phyloP scores from a whole-genome alignment of 2,329 filamentous ascomycete species.

The Penicillium sp. region DNA sequence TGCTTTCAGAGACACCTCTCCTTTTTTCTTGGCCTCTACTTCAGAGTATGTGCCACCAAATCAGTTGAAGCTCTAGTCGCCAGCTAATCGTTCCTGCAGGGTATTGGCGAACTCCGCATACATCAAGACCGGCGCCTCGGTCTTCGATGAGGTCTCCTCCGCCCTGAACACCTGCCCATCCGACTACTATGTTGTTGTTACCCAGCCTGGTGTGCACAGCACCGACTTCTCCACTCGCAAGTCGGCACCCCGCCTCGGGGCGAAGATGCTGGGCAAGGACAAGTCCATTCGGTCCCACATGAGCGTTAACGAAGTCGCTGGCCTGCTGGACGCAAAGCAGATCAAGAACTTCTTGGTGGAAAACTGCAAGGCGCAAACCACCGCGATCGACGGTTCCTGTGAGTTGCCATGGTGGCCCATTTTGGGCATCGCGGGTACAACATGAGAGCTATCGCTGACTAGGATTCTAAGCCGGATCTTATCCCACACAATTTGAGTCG shows the following conservation, averaged over 20 bases:
- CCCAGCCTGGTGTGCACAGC: constrained; percentile 72
- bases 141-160: constrained; percentile 44
- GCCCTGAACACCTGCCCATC: constrained; percentile 68
- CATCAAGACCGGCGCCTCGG: constrained; percentile 45
- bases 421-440: background rate
- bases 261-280: constrained; percentile 49
- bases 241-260: constrained; percentile 55
- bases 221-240: constrained; percentile 62
- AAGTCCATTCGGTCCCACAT: constrained; percentile 56
- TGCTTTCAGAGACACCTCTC: constrained; percentile 83
- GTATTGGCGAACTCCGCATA: constrained; percentile 41
- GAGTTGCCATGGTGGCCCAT: constrained; percentile 21
- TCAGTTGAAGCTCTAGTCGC: constrained; percentile 4
- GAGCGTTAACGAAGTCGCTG: constrained; percentile 55
- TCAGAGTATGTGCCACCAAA: constrained; percentile 61
- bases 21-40: constrained; percentile 85
- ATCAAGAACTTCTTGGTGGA: constrained; percentile 46
- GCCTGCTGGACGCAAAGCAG: constrained; percentile 45
- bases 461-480: constrained; percentile 36
- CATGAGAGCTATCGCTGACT: constrained; percentile 15
- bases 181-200: constrained; percentile 72
- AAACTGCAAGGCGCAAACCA: constrained; percentile 49
- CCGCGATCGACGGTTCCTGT: constrained; percentile 47
- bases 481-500: constrained; percentile 36
- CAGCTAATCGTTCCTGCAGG: constrained; percentile 34